Conservation (phyloP, 2,329 filamentous ascomycete genomes). For the Fusarium oligoseptatum region DNA sequence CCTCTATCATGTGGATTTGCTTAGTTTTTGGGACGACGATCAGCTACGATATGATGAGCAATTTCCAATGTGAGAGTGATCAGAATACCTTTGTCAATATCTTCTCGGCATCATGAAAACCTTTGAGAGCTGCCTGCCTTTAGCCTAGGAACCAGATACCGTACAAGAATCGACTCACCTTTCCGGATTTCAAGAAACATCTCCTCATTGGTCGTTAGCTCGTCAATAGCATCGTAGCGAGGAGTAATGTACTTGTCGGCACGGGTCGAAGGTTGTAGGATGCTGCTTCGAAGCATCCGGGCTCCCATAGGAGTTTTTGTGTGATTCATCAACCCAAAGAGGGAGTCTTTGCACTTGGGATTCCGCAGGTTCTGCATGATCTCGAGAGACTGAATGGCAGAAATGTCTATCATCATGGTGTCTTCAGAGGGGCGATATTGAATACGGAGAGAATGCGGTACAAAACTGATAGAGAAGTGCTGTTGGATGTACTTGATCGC, state of each 20-base stretch:
- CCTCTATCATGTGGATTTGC: constrained; percentile 78
- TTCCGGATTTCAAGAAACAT: constrained; percentile 84
- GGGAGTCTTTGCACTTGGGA: constrained; percentile 81
- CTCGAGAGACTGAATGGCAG: constrained; percentile 88
- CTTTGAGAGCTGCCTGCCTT: constrained; percentile 70
- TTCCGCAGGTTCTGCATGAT: constrained; percentile 89
- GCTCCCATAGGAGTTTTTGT: constrained; percentile 91
- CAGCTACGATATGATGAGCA: constrained; percentile 62
- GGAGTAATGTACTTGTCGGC: constrained; percentile 73
- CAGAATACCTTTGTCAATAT: constrained; percentile 77
- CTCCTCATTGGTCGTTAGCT: constrained; percentile 84
- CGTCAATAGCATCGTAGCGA: constrained; percentile 86
- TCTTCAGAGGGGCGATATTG: constrained; percentile 90
- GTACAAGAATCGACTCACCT: constrained; percentile 58
- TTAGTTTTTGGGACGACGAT: constrained; percentile 79
- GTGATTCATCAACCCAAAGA: constrained; percentile 88
- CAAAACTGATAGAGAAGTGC: constrained; percentile 76
- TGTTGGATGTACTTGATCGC: constrained; percentile 85
- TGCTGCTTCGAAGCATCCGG: constrained; percentile 84
- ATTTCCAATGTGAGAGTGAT: rapidly evolving
- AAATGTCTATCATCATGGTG: constrained; percentile 95
- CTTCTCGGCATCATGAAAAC: constrained; percentile 83
- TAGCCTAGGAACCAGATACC: rapidly evolving
- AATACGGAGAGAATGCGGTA: constrained; percentile 84
- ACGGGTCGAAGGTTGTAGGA: constrained; percentile 87